phyloP scores from a whole-genome alignment of 2,329 filamentous ascomycete species.

The Orbilia javanica region DNA sequence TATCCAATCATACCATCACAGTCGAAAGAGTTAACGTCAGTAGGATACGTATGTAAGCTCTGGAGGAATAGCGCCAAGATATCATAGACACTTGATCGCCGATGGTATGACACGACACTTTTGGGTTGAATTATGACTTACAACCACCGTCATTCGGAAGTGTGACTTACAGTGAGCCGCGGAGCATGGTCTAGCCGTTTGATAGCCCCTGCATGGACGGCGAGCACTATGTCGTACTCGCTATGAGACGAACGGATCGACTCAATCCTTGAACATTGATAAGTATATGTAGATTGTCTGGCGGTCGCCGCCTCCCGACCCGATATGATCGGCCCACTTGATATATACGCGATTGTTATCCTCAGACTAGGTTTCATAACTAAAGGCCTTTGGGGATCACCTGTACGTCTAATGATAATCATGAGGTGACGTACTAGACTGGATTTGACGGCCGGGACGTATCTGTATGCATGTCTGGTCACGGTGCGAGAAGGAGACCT shows the following conservation, averaged over 20 bases:
- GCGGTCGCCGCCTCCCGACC: conserved; percentile 14
- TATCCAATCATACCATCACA: conserved; percentile 1
- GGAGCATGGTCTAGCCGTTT: background rate
- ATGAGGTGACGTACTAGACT: no score
- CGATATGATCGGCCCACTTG: background rate
- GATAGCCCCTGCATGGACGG: background rate
- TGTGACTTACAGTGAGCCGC: background rate
- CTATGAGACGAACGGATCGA: conserved; percentile 27
- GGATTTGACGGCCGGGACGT: no score
- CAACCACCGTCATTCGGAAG: conserved; percentile 20
- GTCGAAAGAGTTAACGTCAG: background rate
- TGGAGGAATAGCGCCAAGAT: no score
- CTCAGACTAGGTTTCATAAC: no score
- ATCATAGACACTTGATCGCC: no score
- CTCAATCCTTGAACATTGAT: background rate
- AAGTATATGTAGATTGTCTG: background rate
- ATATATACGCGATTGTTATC: background rate
- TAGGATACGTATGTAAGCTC: no score
- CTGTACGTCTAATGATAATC: no score
- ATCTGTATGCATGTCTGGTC: no score
- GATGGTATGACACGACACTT: no score
- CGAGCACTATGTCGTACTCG: conserved; percentile 3
- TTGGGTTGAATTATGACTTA: no score
- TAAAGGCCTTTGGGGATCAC: no score
- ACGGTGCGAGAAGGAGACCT: no score